Percentiles rank a stretch among this genome's conserved stretches.
These are phyloP conservation scores for Quercus lobata DNA, from an alignment of 331 rosid genomes.

Conservation along the genomic window DNA sequence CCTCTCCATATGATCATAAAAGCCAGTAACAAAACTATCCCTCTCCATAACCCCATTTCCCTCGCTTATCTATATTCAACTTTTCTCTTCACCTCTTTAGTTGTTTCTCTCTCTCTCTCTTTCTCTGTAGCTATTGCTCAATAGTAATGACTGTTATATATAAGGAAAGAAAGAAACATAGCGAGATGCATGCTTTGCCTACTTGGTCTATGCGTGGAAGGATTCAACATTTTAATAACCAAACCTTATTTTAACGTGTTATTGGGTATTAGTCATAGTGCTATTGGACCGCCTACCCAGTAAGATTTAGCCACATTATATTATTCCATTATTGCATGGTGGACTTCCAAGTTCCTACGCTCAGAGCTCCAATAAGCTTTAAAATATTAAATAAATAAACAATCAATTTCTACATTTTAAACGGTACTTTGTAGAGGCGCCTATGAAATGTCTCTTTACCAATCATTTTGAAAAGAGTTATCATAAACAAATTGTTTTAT, in stretches of 20 bases:
- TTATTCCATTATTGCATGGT: too few relatives aligned
- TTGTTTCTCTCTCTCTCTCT: neutral
- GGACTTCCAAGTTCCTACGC: too few relatives aligned
- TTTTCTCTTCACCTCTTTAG: neutral
- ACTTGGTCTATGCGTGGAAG: slow-evolving; percentile 2
- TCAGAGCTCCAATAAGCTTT: too few relatives aligned
- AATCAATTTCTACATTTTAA: too few relatives aligned
- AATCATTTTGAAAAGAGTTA: too few relatives aligned
- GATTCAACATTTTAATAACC: neutral
- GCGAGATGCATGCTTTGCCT: neutral
- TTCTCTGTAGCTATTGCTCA: neutral
- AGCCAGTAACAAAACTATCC: slow-evolving; percentile 17
- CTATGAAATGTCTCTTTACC: too few relatives aligned
- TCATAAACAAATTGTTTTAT: too few relatives aligned
- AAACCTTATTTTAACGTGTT: neutral
- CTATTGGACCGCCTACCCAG: neutral
- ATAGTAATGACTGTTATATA: neutral
- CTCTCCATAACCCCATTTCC: slow-evolving; percentile 14
- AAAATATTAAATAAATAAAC: too few relatives aligned
- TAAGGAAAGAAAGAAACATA: neutral
- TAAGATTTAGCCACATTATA: neutral
- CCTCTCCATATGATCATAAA: slow-evolving; percentile 18
- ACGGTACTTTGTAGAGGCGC: too few relatives aligned
- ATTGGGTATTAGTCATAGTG: slow-evolving; percentile 1
- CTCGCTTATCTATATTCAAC: neutral